Base-by-base conservation (phyloP, 129 eudicot genomes). In the Lactuca saligna region DNA sequence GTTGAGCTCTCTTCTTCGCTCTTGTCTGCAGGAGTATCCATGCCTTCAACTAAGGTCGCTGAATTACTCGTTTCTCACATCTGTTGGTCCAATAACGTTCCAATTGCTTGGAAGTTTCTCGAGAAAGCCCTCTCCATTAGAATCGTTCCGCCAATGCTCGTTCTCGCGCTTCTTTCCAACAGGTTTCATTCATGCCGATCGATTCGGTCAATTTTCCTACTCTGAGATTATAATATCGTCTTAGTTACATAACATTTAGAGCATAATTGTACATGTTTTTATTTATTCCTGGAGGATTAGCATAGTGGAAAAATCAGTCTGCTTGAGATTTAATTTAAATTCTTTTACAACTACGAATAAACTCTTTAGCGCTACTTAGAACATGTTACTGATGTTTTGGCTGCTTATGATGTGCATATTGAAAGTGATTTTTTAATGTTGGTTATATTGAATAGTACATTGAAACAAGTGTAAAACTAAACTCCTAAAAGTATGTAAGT, bases 61-160 rank as follows among this genome's bases (percentile, higher is more conserved):
- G 74, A 84, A 44, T 72, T 88, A 12, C 81, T 92, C 31, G 96
- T 92, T 34, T 75, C 82, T 8, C 87, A 89, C 41, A 84, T 92
- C 15, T 89, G 98, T 58, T 86, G 90, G 91, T 55, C 75, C 25
- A 92, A 89, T 71, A 92, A 85, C 55, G 80, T 78, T 32, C 91
- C 98, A 3, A 81, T 89, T 44, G 82, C 85, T 13, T 92, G 98
- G 98, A 92, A 92, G 69, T 89, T 84, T 76, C 87, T 92, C 7
- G 98, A 92, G 64, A 92, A 84, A 62, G 98, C 98, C 3, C 59
- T 89, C 37, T 66, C 83, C 0, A 32, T 82, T 57, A 80, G 84
- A 57, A 71, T 92, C 66, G 89, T 87, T 0, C 95, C 98, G 10
- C 98, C 98, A 9, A 61, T 87, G 83, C 81, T 88, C 54, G 85